Base-by-base conservation (phyloP, 441 rosid species). In the Breynia disticha region DNA sequence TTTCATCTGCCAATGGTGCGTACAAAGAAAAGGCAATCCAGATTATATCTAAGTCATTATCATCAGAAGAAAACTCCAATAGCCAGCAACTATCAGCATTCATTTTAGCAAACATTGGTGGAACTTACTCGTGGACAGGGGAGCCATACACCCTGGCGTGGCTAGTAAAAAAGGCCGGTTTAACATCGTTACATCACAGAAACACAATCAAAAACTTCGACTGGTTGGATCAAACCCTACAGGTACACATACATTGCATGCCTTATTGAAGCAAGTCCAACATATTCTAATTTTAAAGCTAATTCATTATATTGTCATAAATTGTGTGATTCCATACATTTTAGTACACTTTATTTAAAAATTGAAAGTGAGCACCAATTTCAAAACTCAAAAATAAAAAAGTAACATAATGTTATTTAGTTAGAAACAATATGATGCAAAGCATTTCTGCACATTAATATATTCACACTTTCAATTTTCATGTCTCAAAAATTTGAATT, bases 41-140 rank as follows among this genome's bases (percentile, higher is more conserved):
- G 60, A 70, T 86, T 66, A 72, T 91, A 15, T 75, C 86, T 20
- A 68, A 77, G 57, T 72, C 76, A 43, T 32, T 82, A 61, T 69
- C 73, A 53, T 64, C 69, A 22, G 82, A 76, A 56, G 83, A 75
- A 45, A 79, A 57, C 70, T 72, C 77, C 54, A 62, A 53, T 21
- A 49, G 55, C 47, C 91, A 83, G 63, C 50, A 70, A 52, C 67
- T 84, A 55, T 76, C 98, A 20, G 57, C 85, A 42, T 79, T 59
- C 55, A 78, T 91, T 56, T 71, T 88, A 44, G 80, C 97, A 22
- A 86, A 91, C 65, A 69, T 88, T 4, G 98, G 98, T 46, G 97
- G 97, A 60, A 91, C 95, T 51, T 91, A 79, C 70, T 59, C 86
- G 42, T 86, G 95, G 97, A 71, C 79, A 42, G 98, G 97, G 60